Conservation (phyloP, 306 rosid species). For the Corylus americana region DNA sequence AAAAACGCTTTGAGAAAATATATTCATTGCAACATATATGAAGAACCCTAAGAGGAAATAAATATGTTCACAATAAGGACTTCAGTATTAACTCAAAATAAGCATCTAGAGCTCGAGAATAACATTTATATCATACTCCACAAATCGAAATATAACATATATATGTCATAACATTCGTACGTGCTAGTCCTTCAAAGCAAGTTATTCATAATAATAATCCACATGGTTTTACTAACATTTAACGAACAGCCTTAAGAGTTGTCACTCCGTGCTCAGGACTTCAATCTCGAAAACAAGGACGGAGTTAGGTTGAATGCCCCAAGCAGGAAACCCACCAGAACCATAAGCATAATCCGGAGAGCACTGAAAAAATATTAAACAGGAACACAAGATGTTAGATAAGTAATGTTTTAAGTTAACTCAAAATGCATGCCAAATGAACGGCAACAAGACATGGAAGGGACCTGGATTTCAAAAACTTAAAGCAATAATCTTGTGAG, state of each 20-base stretch:
- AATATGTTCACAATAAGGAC: background rate
- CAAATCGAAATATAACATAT: constrained; percentile 11
- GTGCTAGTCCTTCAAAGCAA: constrained; percentile 19
- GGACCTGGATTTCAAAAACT: constrained; percentile 1
- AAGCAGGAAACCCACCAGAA: constrained; percentile 75
- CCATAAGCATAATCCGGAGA: constrained; percentile 97
- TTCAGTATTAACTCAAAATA: background rate
- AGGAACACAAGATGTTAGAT: constrained; percentile 11
- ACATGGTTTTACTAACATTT: constrained; percentile 1
- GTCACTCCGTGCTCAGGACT: constrained; percentile 59
- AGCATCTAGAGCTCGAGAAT: background rate
- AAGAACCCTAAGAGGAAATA: background rate
- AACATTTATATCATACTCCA: background rate
- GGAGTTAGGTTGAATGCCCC: constrained; percentile 93
- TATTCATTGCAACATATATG: background rate
- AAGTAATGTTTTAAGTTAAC: background rate
- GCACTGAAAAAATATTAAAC: constrained; percentile 64
- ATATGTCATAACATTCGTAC: constrained; percentile 6
- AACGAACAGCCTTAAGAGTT: constrained; percentile 2
- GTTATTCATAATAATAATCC: constrained; percentile 2
- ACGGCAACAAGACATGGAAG: background rate
- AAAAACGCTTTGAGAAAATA: background rate
- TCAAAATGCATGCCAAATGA: background rate
- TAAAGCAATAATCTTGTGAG: background rate
- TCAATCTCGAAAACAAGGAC: constrained; percentile 81